A percentile compares a stretch with the other conserved stretches of the same genome.
These are phyloP conservation scores for Paspalum vaginatum DNA, from an alignment of 176 grass and related monocot genomes.

Conservation along the genomic window DNA sequence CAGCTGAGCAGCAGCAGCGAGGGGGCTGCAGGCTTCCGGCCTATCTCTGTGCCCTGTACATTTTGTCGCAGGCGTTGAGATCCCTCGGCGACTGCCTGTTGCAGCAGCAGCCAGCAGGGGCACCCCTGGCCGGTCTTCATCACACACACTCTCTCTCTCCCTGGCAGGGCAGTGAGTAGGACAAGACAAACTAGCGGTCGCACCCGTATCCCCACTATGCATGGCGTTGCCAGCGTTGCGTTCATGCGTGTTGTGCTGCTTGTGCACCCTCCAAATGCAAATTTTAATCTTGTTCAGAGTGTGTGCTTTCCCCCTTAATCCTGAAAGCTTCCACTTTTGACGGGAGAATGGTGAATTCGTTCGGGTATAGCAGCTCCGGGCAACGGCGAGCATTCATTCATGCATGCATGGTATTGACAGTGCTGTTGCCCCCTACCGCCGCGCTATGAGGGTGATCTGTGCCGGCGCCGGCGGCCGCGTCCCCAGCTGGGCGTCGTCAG, in stretches of 20 bases:
- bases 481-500: not conserved
- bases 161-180: not conserved
- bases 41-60: conserved; percentile 35
- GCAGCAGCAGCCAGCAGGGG: not conserved
- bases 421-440: not conserved
- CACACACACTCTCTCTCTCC: not conserved
- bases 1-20: not conserved
- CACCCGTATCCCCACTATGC: conserved; percentile 4
- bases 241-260: not conserved
- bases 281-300: no score
- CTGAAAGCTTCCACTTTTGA: no score
- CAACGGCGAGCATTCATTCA: no score
- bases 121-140: conserved; percentile 1
- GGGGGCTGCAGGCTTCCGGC: not conserved
- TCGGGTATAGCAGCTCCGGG: no score
- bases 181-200: conserved; percentile 49
- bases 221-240: conserved; percentile 17
- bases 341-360: no score
- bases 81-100: conserved; percentile 23
- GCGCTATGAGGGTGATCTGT: not conserved
- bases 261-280: not conserved
- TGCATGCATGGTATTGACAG: no score
- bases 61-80: conserved; percentile 41
- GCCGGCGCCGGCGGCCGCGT: not conserved
- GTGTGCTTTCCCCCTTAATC: no score